phyloP scores from a whole-genome alignment of 2,329 filamentous ascomycete genomes.

The Microsporum ferrugineum region DNA sequence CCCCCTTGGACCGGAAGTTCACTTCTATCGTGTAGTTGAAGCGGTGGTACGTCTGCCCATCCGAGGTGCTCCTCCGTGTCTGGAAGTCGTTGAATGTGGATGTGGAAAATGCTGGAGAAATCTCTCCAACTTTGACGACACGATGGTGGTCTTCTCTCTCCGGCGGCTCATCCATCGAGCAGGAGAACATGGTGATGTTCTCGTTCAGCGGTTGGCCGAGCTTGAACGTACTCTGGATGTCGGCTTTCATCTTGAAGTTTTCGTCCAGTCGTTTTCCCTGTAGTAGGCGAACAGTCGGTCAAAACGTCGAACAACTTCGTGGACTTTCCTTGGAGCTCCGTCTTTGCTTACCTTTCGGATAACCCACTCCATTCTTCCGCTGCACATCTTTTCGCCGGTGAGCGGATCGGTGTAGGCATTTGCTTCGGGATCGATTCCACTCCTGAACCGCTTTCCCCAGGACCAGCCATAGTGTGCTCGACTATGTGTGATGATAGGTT shows the following conservation, averaged over 20 bases:
- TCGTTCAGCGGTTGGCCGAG: not conserved
- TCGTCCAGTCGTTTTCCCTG: constrained; percentile 5
- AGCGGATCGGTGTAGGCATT: constrained; percentile 3
- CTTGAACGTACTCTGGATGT: constrained; percentile 6
- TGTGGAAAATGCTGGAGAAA: not conserved
- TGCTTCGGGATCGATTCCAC: constrained; percentile 8
- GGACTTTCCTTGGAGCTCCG: not conserved
- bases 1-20: constrained; percentile 5
- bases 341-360: constrained; percentile 8
- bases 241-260: not conserved
- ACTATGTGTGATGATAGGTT: constrained; percentile 6
- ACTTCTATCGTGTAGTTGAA: constrained; percentile 6
- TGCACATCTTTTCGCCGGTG: constrained; percentile 6
- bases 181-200: constrained; percentile 5
- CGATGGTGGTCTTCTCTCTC: not conserved
- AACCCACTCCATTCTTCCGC: constrained; percentile 9
- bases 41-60: not conserved
- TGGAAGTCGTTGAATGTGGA: constrained; percentile 4
- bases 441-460: constrained; percentile 6
- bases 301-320: not conserved
- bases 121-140: constrained; percentile 1
- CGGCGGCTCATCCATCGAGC: constrained; percentile 3
- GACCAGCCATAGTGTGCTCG: constrained; percentile 11
- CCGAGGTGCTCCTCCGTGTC: not conserved
- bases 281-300: not conserved